Base-by-base conservation (phyloP, 176 grass and related monocot species). In the Calamus simplicifolius region DNA sequence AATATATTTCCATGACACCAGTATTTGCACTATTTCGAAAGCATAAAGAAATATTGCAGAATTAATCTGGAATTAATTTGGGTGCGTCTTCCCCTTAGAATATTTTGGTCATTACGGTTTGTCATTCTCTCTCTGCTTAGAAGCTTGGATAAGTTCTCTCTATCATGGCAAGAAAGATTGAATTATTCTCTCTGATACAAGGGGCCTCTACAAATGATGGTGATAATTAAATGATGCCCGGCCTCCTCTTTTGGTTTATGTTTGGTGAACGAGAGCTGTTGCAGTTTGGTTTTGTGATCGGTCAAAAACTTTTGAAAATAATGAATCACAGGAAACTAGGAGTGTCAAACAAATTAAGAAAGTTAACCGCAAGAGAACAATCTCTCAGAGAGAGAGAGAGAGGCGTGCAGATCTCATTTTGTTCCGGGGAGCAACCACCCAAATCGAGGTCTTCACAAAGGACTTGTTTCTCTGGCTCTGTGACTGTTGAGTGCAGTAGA, bases 231-330 rank as follows among this genome's bases (percentile, higher is more conserved):
- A 48, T 26, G 19, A 49, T 71, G 29, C 29, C 48, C n/a, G n/a
- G n/a, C n/a, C 29, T 16, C 30, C 43, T 57, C 48, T 60, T 54
- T 79, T 50, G 21, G 19, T 51, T 8, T 50, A 59, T 69, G 67
- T 21, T 21, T 27, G 35, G 18, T 69, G 30, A 58, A 48, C 27
- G 19, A 48, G 67, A 69, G 58, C 31, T 18, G 19, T 57, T 58
- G 18, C 67, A 25, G 2, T 17, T 29, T 66, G 25, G 49, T 50
- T 49, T 43, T 43, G 35, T 43, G 35, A 30, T 57, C 29, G 23
- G 19, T 15, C 18, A 56, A 31, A 56, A 69, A 57, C 52, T 18
- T 35, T 18, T 35, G 5, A 48, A 43, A 43, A 10, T 10, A 43
- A 43, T 1, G 35, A 43, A 43, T 43, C 35, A 43, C 35, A 43